phyloP scores from a whole-genome alignment of 129 eudicot genomes.

The Cynara cardunculus region DNA sequence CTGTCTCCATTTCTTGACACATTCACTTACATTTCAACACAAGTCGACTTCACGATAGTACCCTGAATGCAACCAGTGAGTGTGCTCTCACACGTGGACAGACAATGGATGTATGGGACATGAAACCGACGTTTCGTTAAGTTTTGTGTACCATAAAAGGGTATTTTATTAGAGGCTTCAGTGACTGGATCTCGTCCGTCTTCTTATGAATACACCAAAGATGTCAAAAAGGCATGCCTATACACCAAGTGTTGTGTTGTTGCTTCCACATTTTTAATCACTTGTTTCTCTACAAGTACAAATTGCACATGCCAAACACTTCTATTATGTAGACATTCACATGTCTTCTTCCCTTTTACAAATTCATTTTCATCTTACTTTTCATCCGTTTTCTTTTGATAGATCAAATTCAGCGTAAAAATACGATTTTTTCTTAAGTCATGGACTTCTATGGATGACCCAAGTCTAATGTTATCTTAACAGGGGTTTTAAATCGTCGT shows the following conservation, averaged over 20 bases:
- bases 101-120: conserved; percentile 11
- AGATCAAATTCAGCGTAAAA: background rate
- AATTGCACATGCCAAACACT: conserved; percentile 33
- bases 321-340: conserved; percentile 25
- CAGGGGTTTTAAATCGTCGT: background rate
- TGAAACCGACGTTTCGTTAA: conserved; percentile 16
- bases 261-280: conserved; percentile 35
- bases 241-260: conserved; percentile 27
- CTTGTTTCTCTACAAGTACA: conserved; percentile 35
- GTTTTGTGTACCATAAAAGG: conserved; percentile 17
- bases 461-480: background rate
- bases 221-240: conserved; percentile 38
- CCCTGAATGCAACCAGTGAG: background rate
- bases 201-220: conserved; percentile 32
- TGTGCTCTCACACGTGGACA: conserved; percentile 18
- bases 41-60: conserved; percentile 3
- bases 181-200: conserved; percentile 19
- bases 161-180: conserved; percentile 16
- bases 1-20: conserved; percentile 5
- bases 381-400: background rate
- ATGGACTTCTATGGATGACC: background rate
- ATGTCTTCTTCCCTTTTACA: conserved; percentile 22
- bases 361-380: background rate
- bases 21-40: background rate
- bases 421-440: background rate